A percentile compares a stretch with the other conserved stretches of the same genome.
Evolutionary conservation across 352 stramenopile genomes (phyloP).

Genomic region (Elongisporangium senticosum): DNA sequence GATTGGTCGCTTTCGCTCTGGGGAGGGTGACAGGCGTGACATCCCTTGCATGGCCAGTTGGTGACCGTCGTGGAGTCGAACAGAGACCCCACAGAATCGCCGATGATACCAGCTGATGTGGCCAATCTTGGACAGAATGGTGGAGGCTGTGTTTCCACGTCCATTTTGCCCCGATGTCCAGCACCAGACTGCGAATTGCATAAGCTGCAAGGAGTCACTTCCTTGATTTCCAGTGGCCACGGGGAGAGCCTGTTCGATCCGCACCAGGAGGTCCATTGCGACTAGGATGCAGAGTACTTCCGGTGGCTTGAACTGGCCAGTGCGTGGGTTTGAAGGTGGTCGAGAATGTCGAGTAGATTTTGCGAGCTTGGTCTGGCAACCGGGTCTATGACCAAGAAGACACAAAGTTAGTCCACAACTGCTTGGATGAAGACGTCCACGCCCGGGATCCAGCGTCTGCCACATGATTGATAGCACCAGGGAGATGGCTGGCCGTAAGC

Average conservation of each 20-base stretch:
- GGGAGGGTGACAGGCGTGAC: conserved; percentile 4
- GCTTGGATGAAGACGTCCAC: neutral
- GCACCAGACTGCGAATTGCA: neutral
- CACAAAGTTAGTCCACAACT: conserved; percentile 9
- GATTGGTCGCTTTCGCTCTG: conserved; percentile 5
- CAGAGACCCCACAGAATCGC: conserved; percentile 5
- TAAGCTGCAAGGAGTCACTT: neutral
- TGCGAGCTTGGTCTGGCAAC: neutral
- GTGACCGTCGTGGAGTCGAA: conserved; percentile 6
- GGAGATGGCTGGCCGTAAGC: too few species aligned
- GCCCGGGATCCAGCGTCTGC: conserved; percentile 5
- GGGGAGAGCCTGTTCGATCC: neutral
- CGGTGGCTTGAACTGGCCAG: neutral
- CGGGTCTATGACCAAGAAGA: conserved; percentile 6
- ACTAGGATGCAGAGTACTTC: conserved; percentile 6
- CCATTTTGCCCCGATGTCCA: neutral
- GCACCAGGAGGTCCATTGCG: conserved; percentile 6
- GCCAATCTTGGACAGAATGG: conserved; percentile 14
- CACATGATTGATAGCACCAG: conserved; percentile 1
- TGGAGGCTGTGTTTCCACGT: neutral
- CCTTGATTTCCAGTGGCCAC: neutral
- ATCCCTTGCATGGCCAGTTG: conserved; percentile 10
- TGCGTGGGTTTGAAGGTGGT: conserved; percentile 3
- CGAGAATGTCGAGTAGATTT: conserved; percentile 10
- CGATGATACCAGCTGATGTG: conserved; percentile 15